Evolutionary conservation across 2,329 filamentous ascomycete species (phyloP).

Genomic region (Nigrospora oryzae): DNA sequence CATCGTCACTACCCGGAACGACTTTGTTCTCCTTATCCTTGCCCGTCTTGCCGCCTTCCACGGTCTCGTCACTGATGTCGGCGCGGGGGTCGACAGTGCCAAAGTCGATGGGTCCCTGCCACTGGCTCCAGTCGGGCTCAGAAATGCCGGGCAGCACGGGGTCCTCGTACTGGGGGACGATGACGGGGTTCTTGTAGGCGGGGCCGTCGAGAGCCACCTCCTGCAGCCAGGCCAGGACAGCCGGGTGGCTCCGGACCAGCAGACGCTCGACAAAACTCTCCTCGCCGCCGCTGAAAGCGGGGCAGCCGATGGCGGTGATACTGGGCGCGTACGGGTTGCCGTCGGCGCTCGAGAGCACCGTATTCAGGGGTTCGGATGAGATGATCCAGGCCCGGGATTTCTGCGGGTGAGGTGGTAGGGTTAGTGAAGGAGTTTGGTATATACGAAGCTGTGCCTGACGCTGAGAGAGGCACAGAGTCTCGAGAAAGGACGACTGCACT

Average conservation of each 20-base stretch:
- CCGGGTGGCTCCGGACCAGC: constrained; percentile 43
- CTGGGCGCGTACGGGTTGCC: constrained; percentile 32
- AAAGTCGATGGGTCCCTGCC: constrained; percentile 2
- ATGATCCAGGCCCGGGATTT: constrained; percentile 53
- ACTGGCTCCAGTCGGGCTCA: constrained; percentile 19
- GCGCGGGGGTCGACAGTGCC: neutral
- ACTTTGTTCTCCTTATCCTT: neutral
- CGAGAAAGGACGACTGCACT: neutral
- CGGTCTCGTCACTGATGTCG: neutral
- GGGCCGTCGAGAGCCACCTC: constrained; percentile 33
- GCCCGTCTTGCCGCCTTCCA: too few species aligned
- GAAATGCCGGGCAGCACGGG: constrained; percentile 3
- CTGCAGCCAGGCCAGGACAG: constrained; percentile 54
- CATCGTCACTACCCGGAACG: neutral
- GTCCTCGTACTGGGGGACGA: constrained; percentile 15
- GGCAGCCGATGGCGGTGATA: constrained; percentile 47
- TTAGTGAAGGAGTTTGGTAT: too few species aligned
- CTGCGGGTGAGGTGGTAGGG: constrained; percentile 21
- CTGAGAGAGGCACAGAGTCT: neutral
- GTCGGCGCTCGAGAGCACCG: constrained; percentile 41
- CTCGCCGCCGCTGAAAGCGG: constrained; percentile 62
- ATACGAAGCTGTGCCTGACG: too few species aligned
- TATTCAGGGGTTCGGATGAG: constrained; percentile 41
- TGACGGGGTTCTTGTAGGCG: constrained; percentile 29
- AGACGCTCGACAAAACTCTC: constrained; percentile 50